Base-by-base conservation (phyloP, 2,329 filamentous ascomycete species). In the Pseudonectria foliicola region DNA sequence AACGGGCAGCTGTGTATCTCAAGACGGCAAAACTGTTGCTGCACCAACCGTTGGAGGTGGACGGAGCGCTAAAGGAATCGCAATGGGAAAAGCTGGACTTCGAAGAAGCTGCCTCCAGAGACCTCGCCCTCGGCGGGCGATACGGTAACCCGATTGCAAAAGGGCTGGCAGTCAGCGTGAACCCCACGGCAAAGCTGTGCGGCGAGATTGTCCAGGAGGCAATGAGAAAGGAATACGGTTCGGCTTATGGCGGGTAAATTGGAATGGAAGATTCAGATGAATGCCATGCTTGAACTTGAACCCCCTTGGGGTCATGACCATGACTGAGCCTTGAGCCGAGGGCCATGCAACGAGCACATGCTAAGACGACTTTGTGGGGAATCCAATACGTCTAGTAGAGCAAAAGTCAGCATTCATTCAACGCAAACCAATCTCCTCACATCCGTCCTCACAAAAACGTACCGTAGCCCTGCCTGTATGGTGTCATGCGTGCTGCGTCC, bases 121-220 rank as follows among this genome's bases (percentile, higher is more conserved):
- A 82, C 49, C 77, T 83, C 50, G 71, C 73, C n/a, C 54, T 74
- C 40, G 80, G 77, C 21, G 79, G 77, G 12, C 67, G 75, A 38
- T 81, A 76, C 49, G 80, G 79, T 23, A 82, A 79, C 44, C 74
- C 77, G 36, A 69, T 82, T 42, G 78, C 77, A 13, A 80, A 77
- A 52, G 72, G 68, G 4, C 58, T 83, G 43, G 77, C 77, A 6
- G 79, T 82, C 33, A 71, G 68, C 54, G 73, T 74, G 18, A 84
- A 83, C 54, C 79, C 80, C 15, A 81, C 76, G 12, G 78, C 80
- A 3, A 83, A 82, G 61, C 61, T 83, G 28, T 84, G 80, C 50
- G 80, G 79, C 2, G 70, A 80, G 49, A 83, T 83, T 54, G 79
- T 84, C 25, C 70, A 73, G 32, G 75, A 82, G 58, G 79, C 78